These are phyloP conservation scores for Pythium sukuiense DNA, from an alignment of 352 stramenopile genomes.

Conservation along the genomic window DNA sequence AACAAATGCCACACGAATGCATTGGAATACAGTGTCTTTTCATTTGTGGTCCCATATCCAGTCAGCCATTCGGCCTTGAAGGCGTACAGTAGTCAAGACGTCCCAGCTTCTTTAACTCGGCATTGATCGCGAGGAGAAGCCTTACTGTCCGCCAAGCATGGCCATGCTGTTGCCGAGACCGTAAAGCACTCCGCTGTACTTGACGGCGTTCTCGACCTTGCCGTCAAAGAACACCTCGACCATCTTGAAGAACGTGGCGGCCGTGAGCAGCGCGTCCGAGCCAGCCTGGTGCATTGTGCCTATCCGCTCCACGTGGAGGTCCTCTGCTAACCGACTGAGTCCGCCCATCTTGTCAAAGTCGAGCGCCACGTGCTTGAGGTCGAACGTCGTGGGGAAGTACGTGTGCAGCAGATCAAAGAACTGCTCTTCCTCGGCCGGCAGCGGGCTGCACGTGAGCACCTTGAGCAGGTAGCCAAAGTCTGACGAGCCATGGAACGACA, in stretches of 20 bases:
- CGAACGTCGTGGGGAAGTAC: slow-evolving; percentile 98
- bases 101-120: too few species aligned
- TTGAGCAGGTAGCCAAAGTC: slow-evolving; percentile 99
- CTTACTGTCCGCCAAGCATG: slow-evolving; percentile 22
- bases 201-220: slow-evolving; percentile 79
- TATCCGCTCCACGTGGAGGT: slow-evolving; percentile 97
- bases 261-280: slow-evolving; percentile 96
- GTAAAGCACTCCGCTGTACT: slow-evolving; percentile 88
- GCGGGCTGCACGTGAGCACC: slow-evolving; percentile 88
- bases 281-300: slow-evolving; percentile 99
- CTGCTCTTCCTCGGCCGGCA: slow-evolving; percentile 87
- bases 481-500: slow-evolving; percentile 98
- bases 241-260: slow-evolving; percentile 92
- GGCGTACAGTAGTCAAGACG: too few species aligned
- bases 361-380: slow-evolving; percentile 99
- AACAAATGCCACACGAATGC: background rate
- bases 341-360: slow-evolving; percentile 97
- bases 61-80: too few species aligned
- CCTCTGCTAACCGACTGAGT: slow-evolving; percentile 95
- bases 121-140: background rate
- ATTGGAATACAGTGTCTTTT: background rate
- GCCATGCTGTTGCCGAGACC: slow-evolving; percentile 69
- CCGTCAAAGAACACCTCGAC: slow-evolving; percentile 87
- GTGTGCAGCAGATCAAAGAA: slow-evolving; percentile 98
- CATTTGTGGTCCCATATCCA: too few species aligned